Percentiles rank a stretch among this genome's conserved stretches.
Conservation (phyloP, 805 yeast species). For the Candida pini region DNA sequence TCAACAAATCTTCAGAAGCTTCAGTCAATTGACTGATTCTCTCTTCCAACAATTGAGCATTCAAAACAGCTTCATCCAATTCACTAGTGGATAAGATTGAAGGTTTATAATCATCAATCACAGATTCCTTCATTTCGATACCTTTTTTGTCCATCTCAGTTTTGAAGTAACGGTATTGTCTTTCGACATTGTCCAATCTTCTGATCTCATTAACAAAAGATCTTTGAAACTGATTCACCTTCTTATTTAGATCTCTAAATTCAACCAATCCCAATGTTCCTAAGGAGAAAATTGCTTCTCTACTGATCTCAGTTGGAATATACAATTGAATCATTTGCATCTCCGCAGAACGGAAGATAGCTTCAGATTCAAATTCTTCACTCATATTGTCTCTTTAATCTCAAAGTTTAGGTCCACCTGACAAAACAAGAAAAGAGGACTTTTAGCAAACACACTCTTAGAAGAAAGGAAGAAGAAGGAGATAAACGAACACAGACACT, state of each 20-base stretch:
- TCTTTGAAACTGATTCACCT: constrained; percentile 84
- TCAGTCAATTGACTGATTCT: constrained; percentile 67
- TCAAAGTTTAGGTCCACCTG: too few species aligned
- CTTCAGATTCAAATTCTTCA: not conserved
- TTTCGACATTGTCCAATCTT: constrained; percentile 76
- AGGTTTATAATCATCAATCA: constrained; percentile 16
- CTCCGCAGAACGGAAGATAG: constrained; percentile 73
- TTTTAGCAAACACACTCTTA: too few species aligned
- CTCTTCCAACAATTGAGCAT: constrained; percentile 63
- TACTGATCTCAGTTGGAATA: constrained; percentile 82
- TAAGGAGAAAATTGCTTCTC: constrained; percentile 79
- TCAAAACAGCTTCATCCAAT: constrained; percentile 65
- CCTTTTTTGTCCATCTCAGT: constrained; percentile 40
- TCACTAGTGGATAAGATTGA: constrained; percentile 31
- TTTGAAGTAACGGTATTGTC: constrained; percentile 65
- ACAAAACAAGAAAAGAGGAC: too few species aligned
- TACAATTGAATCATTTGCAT: constrained; percentile 92
- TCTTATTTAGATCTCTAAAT: constrained; percentile 82
- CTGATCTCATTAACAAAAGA: constrained; percentile 86
- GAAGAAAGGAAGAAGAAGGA: too few species aligned
- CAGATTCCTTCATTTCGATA: constrained; percentile 18
- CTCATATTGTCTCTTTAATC: too few species aligned
- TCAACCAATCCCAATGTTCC: constrained; percentile 86
- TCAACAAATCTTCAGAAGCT: constrained; percentile 58
- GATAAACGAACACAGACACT: too few species aligned